These are phyloP conservation scores for Sporisorium scitamineum DNA, from an alignment of 1,284 basidiomycete species.

Conservation along the genomic window DNA sequence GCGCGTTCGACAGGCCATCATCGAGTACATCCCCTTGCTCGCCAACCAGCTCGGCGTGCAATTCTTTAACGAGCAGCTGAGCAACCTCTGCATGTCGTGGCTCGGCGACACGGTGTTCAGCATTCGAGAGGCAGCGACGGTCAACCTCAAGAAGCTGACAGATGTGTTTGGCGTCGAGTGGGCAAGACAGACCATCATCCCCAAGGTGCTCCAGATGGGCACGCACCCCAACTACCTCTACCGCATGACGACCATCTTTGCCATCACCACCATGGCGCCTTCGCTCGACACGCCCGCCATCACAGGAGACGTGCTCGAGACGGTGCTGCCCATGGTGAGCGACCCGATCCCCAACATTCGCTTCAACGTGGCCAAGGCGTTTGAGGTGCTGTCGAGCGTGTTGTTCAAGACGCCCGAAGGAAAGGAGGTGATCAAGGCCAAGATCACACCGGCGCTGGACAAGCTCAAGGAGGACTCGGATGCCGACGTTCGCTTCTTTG, in stretches of 20 bases:
- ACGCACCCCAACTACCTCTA: conserved; percentile 97
- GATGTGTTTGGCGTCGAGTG: conserved; percentile 99
- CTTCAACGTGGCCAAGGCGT: conserved; percentile 95
- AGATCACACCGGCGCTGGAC: conserved; percentile 84
- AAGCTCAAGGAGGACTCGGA: conserved; percentile 90
- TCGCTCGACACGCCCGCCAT: conserved; percentile 90
- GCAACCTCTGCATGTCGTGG: conserved; percentile 99
- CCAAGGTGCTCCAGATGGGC: conserved; percentile 97
- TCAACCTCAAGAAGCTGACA: conserved; percentile 96
- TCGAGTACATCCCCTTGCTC: conserved; percentile 96
- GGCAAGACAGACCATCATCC: conserved; percentile 93
- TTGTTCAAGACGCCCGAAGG: conserved; percentile 80
- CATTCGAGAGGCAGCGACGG: conserved; percentile 95
- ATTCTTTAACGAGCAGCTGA: conserved; percentile 98
- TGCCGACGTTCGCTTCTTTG: conserved; percentile 87
- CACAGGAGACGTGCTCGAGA: conserved; percentile 84
- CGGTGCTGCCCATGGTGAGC: conserved; percentile 83
- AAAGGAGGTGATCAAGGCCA: conserved; percentile 78
- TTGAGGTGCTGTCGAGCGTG: conserved; percentile 78
- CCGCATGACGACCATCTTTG: conserved; percentile 99
- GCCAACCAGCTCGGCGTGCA: conserved; percentile 95
- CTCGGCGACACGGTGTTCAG: conserved; percentile 97
- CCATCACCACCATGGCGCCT: conserved; percentile 95
- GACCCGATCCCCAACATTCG: conserved; percentile 99
- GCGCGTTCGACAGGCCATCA: conserved; percentile 99